Evolutionary conservation across 345 rosid genomes (phyloP).

Genomic region (Citrus hindsii): DNA sequence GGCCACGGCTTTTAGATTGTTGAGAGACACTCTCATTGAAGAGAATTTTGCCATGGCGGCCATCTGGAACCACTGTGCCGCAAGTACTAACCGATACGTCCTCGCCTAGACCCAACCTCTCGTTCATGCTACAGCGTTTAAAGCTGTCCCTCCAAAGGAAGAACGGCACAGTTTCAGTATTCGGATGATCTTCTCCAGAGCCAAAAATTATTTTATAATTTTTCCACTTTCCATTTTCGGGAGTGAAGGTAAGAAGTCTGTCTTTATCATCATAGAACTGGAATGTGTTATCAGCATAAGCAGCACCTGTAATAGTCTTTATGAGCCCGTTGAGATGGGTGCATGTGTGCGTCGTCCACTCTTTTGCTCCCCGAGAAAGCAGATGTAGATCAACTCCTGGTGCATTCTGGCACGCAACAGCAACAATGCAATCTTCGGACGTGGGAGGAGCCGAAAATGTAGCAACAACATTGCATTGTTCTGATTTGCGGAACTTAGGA

Average conservation of each 20-base stretch:
- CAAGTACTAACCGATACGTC: constrained; percentile 9
- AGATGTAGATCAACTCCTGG: background rate
- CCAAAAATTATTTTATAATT: background rate
- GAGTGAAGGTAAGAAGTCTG: background rate
- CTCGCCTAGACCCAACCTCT: background rate
- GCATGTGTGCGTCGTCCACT: constrained; percentile 7
- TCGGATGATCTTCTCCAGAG: background rate
- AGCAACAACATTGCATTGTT: background rate
- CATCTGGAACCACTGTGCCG: background rate
- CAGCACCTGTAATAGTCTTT: background rate
- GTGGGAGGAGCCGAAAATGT: constrained; percentile 29
- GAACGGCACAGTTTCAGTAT: background rate
- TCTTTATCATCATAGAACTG: background rate
- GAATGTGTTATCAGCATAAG: background rate
- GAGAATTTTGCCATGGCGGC: background rate
- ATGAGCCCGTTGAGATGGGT: fast-evolving
- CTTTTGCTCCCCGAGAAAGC: constrained; percentile 7
- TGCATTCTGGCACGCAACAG: background rate
- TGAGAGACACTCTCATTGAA: constrained; percentile 8
- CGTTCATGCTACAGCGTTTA: background rate
- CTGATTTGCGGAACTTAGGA: constrained; percentile 9
- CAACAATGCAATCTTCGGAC: constrained; percentile 17
- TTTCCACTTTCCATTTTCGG: background rate
- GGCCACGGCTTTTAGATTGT: background rate
- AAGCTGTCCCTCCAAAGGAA: background rate